Evolutionary conservation across 1,284 basidiomycete species (phyloP).

Genomic region (Sanghuangporus weigelae): DNA sequence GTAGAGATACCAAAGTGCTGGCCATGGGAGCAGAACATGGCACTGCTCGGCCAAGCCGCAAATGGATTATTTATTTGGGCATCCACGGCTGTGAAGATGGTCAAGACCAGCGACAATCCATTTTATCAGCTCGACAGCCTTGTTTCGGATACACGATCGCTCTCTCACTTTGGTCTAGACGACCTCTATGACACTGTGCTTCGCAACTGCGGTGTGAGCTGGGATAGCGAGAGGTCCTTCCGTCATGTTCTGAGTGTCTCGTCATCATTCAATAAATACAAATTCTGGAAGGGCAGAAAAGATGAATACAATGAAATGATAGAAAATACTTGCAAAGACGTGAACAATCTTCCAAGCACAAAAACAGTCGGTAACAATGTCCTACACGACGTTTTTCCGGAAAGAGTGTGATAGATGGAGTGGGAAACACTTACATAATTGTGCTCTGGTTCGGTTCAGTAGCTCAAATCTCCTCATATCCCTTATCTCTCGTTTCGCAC

Average conservation of each 20-base stretch:
- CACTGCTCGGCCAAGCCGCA: neutral
- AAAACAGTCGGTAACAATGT: too few species aligned
- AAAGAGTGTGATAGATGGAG: too few species aligned
- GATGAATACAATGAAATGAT: too few species aligned
- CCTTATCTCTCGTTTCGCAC: too few species aligned
- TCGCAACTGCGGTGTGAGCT: neutral
- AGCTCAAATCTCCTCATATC: too few species aligned
- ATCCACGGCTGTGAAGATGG: neutral
- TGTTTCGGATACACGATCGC: neutral
- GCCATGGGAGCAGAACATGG: neutral
- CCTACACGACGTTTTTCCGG: too few species aligned
- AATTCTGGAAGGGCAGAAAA: too few species aligned
- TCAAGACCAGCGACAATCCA: neutral
- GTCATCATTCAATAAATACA: neutral
- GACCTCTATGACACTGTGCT: neutral
- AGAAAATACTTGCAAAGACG: neutral
- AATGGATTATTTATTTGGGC: slow-evolving; percentile 5
- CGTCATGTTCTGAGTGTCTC: too few species aligned
- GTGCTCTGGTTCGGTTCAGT: too few species aligned
- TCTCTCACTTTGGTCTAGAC: neutral
- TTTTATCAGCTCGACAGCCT: neutral
- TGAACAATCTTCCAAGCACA: too few species aligned
- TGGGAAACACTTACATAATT: too few species aligned
- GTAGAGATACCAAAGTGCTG: neutral
- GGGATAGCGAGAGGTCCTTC: neutral